These are phyloP conservation scores for Annulohypoxylon moriforme DNA, from an alignment of 495 filamentous ascomycete species.

Conservation along the genomic window DNA sequence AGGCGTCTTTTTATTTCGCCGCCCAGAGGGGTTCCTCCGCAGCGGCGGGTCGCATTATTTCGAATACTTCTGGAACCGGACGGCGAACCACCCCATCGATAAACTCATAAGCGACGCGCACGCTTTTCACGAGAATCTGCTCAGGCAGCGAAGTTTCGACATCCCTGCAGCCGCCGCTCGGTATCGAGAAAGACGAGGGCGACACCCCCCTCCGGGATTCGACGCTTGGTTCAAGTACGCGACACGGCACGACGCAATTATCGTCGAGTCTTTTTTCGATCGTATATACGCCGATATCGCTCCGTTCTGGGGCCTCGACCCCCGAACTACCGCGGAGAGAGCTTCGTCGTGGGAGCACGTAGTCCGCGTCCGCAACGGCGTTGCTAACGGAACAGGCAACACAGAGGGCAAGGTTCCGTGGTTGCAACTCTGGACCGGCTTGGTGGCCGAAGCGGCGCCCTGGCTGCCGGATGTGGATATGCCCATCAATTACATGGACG, in stretches of 20 bases:
- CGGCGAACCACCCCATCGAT: conserved; percentile 56
- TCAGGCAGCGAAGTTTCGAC: conserved; percentile 56
- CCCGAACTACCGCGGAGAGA: conserved; percentile 61
- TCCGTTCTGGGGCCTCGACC: conserved; percentile 72
- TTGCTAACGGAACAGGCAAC: conserved; percentile 58
- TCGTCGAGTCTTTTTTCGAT: conserved; percentile 75
- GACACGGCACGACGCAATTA: conserved; percentile 62
- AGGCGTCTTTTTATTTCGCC: conserved; percentile 38
- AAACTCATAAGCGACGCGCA: conserved; percentile 54
- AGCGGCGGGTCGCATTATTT: conserved; percentile 41
- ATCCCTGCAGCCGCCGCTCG: conserved; percentile 64
- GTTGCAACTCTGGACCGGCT: conserved; percentile 61
- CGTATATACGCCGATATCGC: conserved; percentile 72
- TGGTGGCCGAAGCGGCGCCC: conserved; percentile 63
- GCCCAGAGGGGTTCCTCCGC: conserved; percentile 42
- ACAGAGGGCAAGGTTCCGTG: conserved; percentile 55
- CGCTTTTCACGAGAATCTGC: conserved; percentile 48
- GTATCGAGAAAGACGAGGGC: conserved; percentile 69
- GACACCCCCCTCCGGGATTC: conserved; percentile 78
- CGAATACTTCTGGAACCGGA: conserved; percentile 45
- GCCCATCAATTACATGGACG: conserved; percentile 71
- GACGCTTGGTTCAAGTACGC: conserved; percentile 72
- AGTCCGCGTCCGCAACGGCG: conserved; percentile 64
- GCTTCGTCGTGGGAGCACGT: conserved; percentile 56
- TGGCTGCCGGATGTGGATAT: conserved; percentile 75